phyloP scores from a whole-genome alignment of 768 basidiomycete species.

The Lactifluus echinatus region DNA sequence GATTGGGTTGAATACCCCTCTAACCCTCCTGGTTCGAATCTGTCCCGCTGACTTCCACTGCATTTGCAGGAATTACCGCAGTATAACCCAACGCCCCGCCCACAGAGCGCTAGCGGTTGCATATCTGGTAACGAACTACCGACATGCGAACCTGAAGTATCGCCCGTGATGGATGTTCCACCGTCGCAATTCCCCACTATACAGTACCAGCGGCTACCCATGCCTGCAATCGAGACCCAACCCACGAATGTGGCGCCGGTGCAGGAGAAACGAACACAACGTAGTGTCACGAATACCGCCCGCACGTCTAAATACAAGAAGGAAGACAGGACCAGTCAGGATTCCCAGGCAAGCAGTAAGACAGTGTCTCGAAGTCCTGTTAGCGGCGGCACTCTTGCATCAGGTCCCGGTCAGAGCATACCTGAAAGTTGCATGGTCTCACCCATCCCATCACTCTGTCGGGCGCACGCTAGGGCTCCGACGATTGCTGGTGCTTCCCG shows the following conservation, averaged over 20 bases:
- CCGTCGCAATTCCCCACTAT: neutral
- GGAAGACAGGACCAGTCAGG: neutral
- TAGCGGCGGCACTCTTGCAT: neutral
- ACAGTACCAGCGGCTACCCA: neutral
- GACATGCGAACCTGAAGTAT: neutral
- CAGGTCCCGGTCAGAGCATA: neutral
- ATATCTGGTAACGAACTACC: neutral
- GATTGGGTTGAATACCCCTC: neutral
- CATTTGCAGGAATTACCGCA: constrained; percentile 2
- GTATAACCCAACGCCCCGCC: neutral
- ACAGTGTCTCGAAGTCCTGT: neutral
- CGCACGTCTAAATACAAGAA: neutral
- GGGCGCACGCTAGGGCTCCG: neutral
- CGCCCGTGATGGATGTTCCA: neutral
- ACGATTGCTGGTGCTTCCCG: neutral
- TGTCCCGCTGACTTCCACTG: neutral
- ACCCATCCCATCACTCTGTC: neutral
- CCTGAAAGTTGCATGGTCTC: neutral
- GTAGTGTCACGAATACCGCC: neutral
- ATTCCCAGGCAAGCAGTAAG: neutral
- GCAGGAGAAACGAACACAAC: neutral
- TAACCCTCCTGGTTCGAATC: neutral
- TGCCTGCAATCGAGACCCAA: neutral
- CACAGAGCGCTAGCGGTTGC: neutral
- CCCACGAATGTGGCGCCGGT: neutral